Percentiles rank a stretch among this genome's conserved stretches.
These are phyloP conservation scores for Terana coerulea DNA, from an alignment of 768 basidiomycete genomes.

Conservation along the genomic window DNA sequence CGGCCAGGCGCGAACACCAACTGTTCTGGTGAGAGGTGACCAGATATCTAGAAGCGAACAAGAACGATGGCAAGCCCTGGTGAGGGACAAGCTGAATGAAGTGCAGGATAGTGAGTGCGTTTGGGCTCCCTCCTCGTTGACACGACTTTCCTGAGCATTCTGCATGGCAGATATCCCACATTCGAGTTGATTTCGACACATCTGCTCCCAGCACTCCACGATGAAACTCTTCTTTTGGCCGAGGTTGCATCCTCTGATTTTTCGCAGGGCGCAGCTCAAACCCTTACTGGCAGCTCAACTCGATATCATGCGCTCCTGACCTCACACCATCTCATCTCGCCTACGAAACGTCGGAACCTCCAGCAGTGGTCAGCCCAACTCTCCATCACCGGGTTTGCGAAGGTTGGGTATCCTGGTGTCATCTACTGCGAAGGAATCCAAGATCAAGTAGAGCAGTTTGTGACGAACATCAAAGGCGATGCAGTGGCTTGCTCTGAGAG, in stretches of 20 bases:
- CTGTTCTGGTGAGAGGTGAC: slow-evolving; percentile 44
- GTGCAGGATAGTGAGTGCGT: slow-evolving; percentile 30
- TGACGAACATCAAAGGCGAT: slow-evolving; percentile 64
- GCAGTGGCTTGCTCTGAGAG: slow-evolving; percentile 73
- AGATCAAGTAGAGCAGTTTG: slow-evolving; percentile 56
- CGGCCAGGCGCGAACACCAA: background rate
- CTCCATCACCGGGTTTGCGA: slow-evolving; percentile 60
- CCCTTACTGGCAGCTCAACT: too few relatives aligned
- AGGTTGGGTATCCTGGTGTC: slow-evolving; percentile 71
- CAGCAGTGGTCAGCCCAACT: slow-evolving; percentile 55
- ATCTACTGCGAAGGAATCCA: slow-evolving; percentile 64
- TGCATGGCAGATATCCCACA: slow-evolving; percentile 62
- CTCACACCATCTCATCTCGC: slow-evolving; percentile 69
- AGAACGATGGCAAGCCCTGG: slow-evolving; percentile 41
- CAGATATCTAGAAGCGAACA: slow-evolving; percentile 44
- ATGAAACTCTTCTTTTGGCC: too few relatives aligned
- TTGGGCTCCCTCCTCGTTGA: too few relatives aligned
- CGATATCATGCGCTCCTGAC: slow-evolving; percentile 65
- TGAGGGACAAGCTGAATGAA: slow-evolving; percentile 36
- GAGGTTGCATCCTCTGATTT: too few relatives aligned
- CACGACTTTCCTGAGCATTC: too few relatives aligned
- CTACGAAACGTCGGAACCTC: slow-evolving; percentile 53
- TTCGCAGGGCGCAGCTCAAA: slow-evolving; percentile 6
- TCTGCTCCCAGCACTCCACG: slow-evolving; percentile 54
- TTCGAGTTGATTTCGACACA: slow-evolving; percentile 58